A percentile compares a stretch with the other conserved stretches of the same genome.
phyloP scores from a whole-genome alignment of 1,284 basidiomycete species.

The Cutaneotrichosporon dermatis region DNA sequence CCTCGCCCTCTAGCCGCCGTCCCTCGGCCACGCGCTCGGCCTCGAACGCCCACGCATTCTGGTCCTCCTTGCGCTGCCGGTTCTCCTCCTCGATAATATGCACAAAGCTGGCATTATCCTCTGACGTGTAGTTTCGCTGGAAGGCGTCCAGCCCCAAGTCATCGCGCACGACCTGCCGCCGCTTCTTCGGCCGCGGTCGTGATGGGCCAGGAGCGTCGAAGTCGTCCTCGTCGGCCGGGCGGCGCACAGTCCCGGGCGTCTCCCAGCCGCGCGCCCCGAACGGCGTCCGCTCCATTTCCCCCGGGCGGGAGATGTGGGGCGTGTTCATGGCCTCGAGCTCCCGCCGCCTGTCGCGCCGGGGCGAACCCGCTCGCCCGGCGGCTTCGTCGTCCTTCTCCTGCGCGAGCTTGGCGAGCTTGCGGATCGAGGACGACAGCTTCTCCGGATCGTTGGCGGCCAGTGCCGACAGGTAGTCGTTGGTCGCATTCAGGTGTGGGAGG shows the following conservation, averaged over 20 bases:
- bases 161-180: slow-evolving; percentile 31
- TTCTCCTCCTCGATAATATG: slow-evolving; percentile 87
- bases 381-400: slow-evolving; percentile 33
- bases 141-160: slow-evolving; percentile 71
- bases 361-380: too few species aligned
- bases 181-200: neutral
- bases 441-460: slow-evolving; percentile 65
- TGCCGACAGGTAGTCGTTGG: slow-evolving; percentile 77
- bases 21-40: slow-evolving; percentile 71
- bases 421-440: slow-evolving; percentile 67
- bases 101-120: slow-evolving; percentile 92
- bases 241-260: slow-evolving; percentile 26
- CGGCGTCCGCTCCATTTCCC: slow-evolving; percentile 26
- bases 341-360: neutral
- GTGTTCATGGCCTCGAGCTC: slow-evolving; percentile 26
- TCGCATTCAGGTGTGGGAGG: slow-evolving; percentile 77
- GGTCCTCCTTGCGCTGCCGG: slow-evolving; percentile 61
- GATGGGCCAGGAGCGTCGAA: slow-evolving; percentile 7
- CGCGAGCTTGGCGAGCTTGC: slow-evolving; percentile 62
- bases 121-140: slow-evolving; percentile 84
- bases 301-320: slow-evolving; percentile 31
- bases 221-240: slow-evolving; percentile 10
- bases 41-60: slow-evolving; percentile 84
- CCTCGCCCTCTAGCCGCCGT: slow-evolving; percentile 47
- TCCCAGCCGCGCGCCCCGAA: slow-evolving; percentile 45